Evolutionary conservation across 2,329 filamentous ascomycete species (phyloP).

Genomic region (Rachicladosporium sp.): DNA sequence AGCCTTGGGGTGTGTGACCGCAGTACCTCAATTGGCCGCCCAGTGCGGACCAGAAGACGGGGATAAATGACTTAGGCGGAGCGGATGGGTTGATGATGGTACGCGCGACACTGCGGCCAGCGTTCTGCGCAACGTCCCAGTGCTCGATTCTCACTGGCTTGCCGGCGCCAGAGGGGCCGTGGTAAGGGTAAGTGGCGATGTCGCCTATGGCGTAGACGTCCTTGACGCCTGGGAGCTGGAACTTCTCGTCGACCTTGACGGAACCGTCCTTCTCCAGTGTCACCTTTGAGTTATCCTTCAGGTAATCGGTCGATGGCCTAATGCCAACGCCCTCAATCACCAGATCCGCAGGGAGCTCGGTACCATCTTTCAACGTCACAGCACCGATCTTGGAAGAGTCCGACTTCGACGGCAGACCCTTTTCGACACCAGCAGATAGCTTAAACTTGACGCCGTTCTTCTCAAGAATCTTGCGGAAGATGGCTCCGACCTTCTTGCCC

Average conservation of each 20-base stretch:
- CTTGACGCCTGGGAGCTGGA: conserved; percentile 60
- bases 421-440: conserved; percentile 68
- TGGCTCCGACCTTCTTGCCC: conserved; percentile 65
- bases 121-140: conserved; percentile 96
- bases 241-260: conserved; percentile 65
- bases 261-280: conserved; percentile 82
- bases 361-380: conserved; percentile 76
- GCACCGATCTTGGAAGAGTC: conserved; percentile 64
- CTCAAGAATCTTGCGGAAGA: conserved; percentile 69
- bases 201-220: conserved; percentile 91
- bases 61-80: conserved; percentile 63
- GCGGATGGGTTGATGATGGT: conserved; percentile 58
- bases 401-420: conserved; percentile 58
- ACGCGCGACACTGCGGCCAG: conserved; percentile 66
- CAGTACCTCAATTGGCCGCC: conserved; percentile 86
- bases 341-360: conserved; percentile 69
- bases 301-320: conserved; percentile 68
- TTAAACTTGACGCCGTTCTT: conserved; percentile 82
- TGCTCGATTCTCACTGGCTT: conserved; percentile 81
- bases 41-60: conserved; percentile 93
- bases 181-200: conserved; percentile 89
- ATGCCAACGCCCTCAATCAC: conserved; percentile 90
- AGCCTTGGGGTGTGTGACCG: conserved; percentile 71
- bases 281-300: conserved; percentile 59
- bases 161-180: conserved; percentile 72